phyloP scores from a whole-genome alignment of 768 basidiomycete species.

The Agrocybe praecox region DNA sequence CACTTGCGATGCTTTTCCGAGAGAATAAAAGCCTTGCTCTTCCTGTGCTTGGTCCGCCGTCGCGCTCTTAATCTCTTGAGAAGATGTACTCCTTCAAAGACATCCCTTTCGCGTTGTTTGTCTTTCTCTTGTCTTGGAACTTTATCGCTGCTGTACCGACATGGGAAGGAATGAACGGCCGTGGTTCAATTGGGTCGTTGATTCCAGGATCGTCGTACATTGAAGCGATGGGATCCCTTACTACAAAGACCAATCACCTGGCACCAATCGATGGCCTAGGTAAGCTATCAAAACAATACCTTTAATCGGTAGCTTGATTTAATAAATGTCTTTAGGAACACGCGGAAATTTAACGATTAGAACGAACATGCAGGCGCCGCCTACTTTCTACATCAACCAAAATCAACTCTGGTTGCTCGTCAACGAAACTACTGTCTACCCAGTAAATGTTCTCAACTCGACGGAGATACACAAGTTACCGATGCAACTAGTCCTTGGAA shows the following conservation, averaged over 20 bases:
- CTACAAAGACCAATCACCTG: slow-evolving; percentile 29
- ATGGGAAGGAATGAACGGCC: slow-evolving; percentile 40
- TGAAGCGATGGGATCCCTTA: slow-evolving; percentile 32
- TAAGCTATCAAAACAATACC: slow-evolving; percentile 12
- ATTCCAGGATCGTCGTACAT: slow-evolving; percentile 46
- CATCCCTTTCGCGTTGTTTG: slow-evolving; percentile 17
- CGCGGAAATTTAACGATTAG: slow-evolving; percentile 51
- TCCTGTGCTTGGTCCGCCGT: neutral
- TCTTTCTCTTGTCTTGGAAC: slow-evolving; percentile 22
- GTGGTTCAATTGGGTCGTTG: slow-evolving; percentile 39
- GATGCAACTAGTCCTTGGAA: slow-evolving; percentile 48
- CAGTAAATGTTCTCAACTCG: slow-evolving; percentile 55
- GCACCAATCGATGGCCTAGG: slow-evolving; percentile 30
- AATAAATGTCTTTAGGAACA: slow-evolving; percentile 31
- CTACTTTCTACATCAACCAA: slow-evolving; percentile 56
- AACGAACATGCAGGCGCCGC: slow-evolving; percentile 33
- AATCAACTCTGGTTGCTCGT: slow-evolving; percentile 53
- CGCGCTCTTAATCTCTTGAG: neutral
- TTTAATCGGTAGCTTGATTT: neutral
- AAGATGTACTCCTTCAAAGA: slow-evolving; percentile 14
- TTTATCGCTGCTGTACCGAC: slow-evolving; percentile 39
- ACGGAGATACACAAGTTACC: slow-evolving; percentile 45
- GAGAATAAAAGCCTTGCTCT: slow-evolving; percentile 14
- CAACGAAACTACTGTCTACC: slow-evolving; percentile 58
- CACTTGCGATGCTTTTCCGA: slow-evolving; percentile 32